Conservation (phyloP, 2,329 filamentous ascomycete species). For the Trichoderma semiorbis region DNA sequence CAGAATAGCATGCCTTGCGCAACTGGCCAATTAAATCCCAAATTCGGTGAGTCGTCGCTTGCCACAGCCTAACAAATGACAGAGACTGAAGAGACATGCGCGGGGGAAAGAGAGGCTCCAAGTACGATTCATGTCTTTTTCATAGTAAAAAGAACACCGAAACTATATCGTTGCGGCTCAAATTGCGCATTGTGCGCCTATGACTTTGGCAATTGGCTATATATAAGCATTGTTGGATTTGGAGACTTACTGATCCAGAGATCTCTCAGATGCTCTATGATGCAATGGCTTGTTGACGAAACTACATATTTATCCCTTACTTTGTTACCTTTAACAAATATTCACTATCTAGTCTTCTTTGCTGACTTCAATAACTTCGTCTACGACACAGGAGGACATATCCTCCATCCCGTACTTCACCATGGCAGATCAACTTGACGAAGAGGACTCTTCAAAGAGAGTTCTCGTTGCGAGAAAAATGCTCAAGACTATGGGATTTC, state of each 20-base stretch:
- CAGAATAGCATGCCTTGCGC: not conserved
- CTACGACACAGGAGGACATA: not conserved
- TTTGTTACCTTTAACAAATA: not conserved
- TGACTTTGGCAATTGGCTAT: not conserved
- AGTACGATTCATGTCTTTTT: not conserved
- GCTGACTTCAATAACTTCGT: not conserved
- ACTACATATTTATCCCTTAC: not conserved
- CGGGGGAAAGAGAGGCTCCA: not conserved
- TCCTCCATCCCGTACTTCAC: not conserved
- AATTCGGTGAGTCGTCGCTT: not conserved
- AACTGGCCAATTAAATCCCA: not conserved
- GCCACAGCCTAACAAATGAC: not conserved
- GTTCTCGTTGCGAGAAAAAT: conserved; percentile 3
- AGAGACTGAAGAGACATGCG: not conserved
- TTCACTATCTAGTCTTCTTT: not conserved
- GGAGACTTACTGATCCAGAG: not conserved
- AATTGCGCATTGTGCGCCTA: not conserved
- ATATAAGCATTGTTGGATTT: not conserved
- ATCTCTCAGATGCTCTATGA: not conserved
- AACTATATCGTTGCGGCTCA: not conserved
- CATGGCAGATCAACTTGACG: conserved; percentile 3
- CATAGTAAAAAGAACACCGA: not conserved
- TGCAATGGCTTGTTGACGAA: not conserved
- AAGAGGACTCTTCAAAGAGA: conserved; percentile 3
- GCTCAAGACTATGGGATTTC: conserved; percentile 2